Evolutionary conservation across 2,329 filamentous ascomycete genomes (phyloP).

Genomic region (Pyrenophora graminea): DNA sequence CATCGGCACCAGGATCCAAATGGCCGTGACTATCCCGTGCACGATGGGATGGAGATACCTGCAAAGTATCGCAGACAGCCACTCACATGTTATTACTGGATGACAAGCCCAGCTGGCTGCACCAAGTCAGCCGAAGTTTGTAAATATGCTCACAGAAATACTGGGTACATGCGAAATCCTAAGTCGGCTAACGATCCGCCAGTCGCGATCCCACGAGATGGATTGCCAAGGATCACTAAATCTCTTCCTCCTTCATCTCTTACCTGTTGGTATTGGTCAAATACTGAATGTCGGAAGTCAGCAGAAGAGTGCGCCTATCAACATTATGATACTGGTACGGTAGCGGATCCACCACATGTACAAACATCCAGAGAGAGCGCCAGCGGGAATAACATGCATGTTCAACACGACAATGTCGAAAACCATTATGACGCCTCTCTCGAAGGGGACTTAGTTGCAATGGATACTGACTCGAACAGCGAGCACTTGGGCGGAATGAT

Average conservation of each 20-base stretch:
- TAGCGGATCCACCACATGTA: conserved; percentile 9
- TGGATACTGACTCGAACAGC: too few relatives aligned
- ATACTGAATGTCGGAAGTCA: conserved; percentile 9
- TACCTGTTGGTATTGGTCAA: conserved; percentile 32
- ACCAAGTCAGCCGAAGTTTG: conserved; percentile 27
- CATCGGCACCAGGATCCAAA: conserved; percentile 29
- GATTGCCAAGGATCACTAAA: not conserved
- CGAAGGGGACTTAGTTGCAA: too few relatives aligned
- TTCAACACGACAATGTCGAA: too few relatives aligned
- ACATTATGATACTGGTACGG: conserved; percentile 22
- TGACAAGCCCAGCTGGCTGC: conserved; percentile 22
- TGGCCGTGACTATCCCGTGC: conserved; percentile 22
- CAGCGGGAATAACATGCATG: too few relatives aligned
- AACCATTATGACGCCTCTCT: too few relatives aligned
- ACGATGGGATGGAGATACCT: conserved; percentile 26
- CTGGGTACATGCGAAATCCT: conserved; percentile 23
- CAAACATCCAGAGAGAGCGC: not conserved
- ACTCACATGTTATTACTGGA: conserved; percentile 37
- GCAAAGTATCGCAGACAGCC: conserved; percentile 34
- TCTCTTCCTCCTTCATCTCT: not conserved
- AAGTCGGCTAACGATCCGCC: not conserved
- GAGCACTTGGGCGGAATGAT: too few relatives aligned
- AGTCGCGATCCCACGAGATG: conserved; percentile 13
- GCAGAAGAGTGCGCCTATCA: conserved; percentile 14
- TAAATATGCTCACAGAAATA: conserved; percentile 36